Base-by-base conservation (phyloP, 192 early-diverging fungal genomes). In the Jimgerdemannia lactiflua region DNA sequence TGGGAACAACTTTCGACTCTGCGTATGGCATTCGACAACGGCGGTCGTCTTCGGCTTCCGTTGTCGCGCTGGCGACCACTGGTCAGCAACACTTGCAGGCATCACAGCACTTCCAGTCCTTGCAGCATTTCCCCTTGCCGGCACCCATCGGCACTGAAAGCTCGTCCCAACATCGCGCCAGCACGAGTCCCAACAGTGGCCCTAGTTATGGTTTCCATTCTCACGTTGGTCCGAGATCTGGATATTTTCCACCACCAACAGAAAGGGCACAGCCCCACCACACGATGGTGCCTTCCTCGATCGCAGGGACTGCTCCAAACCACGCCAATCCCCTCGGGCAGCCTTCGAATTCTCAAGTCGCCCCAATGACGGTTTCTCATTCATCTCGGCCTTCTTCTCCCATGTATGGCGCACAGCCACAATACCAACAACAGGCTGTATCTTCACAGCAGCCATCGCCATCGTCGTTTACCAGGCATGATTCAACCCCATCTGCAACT, bases 111-210 rank as follows among this genome's bases (percentile, higher is more conserved):
- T 78, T 74, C 42, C 77, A 78, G 42, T 64, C 72, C 6, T 17
- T 78, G 4, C 71, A 78, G 18, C 72, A 74, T 11, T 78, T 78
- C 44, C 77, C 71, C 42, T 77, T 77, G 41, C 66, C 76, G 41
- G 63, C 71, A 11, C 71, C 76, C 59, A 65, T 74, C 14, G 49
- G 49, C 49, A 14, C 14, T 59, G 49, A 59, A 59, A 59, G 2
- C 14, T 59, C 14, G 14, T 59, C 49, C 14, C 49, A 59, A 59
- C 49, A 14, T 10, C 49, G 14, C 49, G 6, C 49, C 6, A 59
- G 49, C 49, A 59, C 14, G 6, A 59, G 49, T 59, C 49, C 49
- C 49, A 59, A 14, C 14, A 59, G 14, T 59, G 14, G 8, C 14
- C 49, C 49, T 10, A 14, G 49, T 10, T 59, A 59, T 14, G 14